Base-by-base conservation (phyloP, 495 filamentous ascomycete species). In the Hamigera avellanea region DNA sequence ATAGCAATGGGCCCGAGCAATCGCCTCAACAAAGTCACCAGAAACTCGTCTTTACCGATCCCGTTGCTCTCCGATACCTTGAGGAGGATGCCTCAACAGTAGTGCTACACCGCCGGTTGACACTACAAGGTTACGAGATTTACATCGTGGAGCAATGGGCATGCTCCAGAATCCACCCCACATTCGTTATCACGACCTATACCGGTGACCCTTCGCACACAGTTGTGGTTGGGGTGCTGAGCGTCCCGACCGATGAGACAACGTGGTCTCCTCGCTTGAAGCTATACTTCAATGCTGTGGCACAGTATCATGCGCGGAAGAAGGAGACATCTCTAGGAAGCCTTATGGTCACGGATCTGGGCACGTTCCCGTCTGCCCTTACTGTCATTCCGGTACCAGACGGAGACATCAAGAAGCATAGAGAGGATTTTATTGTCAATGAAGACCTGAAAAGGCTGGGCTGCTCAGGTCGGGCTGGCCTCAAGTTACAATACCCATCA, bases 121-220 rank as follows among this genome's bases (percentile, higher is more conserved):
- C 66, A 19, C 70, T 98, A 14, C 57, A 76, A 32, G 93, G 93
- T 40, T 96, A 95, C 53, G 88, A 95, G 52, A 63, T 89, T 33
- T 96, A 96, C 61, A 59, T 96, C 25, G 87, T 98, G 39, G 91
- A 96, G 56, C 91, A 98, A 73, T 98, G 91, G 93, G 86, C 85
- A 8, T 95, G 86, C 55, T 95, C 88, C 6, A 76, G 91, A 37
- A 68, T 75, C 19, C 82, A 94, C 46, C 91, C 89, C 6, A 94
- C 88, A 17, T 84, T 91, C 43, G 75, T 93, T 18, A 94, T 98
- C 41, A 81, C 81, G 14, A 94, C 89, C 4, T 96, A 91, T 55
- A 95, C 93, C 0, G 93, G 91, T 13, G 83, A 95, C 46, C 67
- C 74, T 8, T 78, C 80, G 13, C 82, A 95, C 53, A 72, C 62